Conservation (phyloP, 1,139 yeast genomes). For the Sugiyamaella novakii region DNA sequence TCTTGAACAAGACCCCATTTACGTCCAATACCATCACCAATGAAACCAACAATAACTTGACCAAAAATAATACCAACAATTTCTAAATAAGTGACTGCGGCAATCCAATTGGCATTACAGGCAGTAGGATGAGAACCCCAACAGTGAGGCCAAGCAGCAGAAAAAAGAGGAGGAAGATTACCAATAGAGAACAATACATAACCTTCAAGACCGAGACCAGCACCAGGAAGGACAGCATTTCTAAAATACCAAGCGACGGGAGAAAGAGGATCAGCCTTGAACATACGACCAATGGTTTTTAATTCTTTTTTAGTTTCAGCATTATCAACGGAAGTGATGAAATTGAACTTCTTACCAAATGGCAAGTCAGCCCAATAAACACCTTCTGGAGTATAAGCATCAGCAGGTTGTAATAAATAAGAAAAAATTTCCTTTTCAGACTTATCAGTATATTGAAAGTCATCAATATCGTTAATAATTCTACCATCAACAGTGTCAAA, state of each 20-base stretch:
- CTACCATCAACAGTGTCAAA: slow-evolving; percentile 42
- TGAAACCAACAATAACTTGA: slow-evolving; percentile 80
- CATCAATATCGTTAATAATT: slow-evolving; percentile 32
- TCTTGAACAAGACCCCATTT: slow-evolving; percentile 64
- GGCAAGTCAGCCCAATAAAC: slow-evolving; percentile 47
- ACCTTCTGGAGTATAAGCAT: slow-evolving; percentile 39
- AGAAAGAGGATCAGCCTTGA: slow-evolving; percentile 41
- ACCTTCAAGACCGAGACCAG: slow-evolving; percentile 45
- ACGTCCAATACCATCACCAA: slow-evolving; percentile 87
- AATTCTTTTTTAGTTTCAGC: slow-evolving; percentile 38
- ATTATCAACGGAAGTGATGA: slow-evolving; percentile 37
- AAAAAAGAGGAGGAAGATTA: slow-evolving; percentile 39
- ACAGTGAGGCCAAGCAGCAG: slow-evolving; percentile 44
- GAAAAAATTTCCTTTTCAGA: slow-evolving; percentile 41
- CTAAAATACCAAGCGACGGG: slow-evolving; percentile 43
- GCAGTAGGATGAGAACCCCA: slow-evolving; percentile 35
- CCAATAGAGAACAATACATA: slow-evolving; percentile 46
- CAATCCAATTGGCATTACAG: slow-evolving; percentile 42
- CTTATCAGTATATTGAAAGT: slow-evolving; percentile 34
- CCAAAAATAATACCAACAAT: slow-evolving; percentile 90
- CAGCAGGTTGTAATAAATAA: slow-evolving; percentile 40
- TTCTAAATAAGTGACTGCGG: slow-evolving; percentile 42
- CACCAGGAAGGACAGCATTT: slow-evolving; percentile 44
- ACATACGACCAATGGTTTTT: slow-evolving; percentile 33
- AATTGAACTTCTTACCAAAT: slow-evolving; percentile 33